Percentiles rank a stretch among this genome's conserved stretches.
These are phyloP conservation scores for Camellia oleifera DNA, from an alignment of 179 eudicot species.

Conservation along the genomic window DNA sequence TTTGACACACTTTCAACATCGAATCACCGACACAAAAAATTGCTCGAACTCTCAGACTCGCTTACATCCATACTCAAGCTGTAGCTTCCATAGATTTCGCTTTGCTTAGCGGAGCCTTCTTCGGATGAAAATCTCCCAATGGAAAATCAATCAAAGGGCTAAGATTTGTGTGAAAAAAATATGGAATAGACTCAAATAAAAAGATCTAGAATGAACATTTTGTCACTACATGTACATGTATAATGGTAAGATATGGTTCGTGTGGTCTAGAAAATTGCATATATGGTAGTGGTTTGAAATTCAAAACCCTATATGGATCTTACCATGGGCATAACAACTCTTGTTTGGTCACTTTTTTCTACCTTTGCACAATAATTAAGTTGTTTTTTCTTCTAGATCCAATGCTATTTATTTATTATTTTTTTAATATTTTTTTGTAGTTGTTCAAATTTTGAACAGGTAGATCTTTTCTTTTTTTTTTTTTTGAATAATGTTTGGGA, in stretches of 20 bases:
- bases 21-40: constrained; percentile 38
- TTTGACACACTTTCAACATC: constrained; percentile 36
- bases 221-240: not conserved
- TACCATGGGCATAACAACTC: too few relatives aligned
- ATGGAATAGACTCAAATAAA: not conserved
- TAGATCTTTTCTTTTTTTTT: too few relatives aligned
- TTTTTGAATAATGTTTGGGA: too few relatives aligned
- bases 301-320: too few relatives aligned
- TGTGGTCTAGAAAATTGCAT: constrained; percentile 4
- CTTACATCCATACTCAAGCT: constrained; percentile 76
- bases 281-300: not conserved
- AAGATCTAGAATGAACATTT: constrained; percentile 12
- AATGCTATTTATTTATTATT: too few relatives aligned
- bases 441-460: too few relatives aligned
- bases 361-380: too few relatives aligned
- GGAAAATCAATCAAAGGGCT: not conserved
- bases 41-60: constrained; percentile 66
- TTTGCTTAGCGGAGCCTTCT: constrained; percentile 15
- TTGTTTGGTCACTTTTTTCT: too few relatives aligned
- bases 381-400: too few relatives aligned
- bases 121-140: constrained; percentile 24
- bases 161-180: not conserved
- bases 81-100: constrained; percentile 21
- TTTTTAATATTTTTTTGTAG: too few relatives aligned
- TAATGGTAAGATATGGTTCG: not conserved